Evolutionary conservation across 139 green algal species (phyloP).

Genomic region (Ostreobium quekettii): DNA sequence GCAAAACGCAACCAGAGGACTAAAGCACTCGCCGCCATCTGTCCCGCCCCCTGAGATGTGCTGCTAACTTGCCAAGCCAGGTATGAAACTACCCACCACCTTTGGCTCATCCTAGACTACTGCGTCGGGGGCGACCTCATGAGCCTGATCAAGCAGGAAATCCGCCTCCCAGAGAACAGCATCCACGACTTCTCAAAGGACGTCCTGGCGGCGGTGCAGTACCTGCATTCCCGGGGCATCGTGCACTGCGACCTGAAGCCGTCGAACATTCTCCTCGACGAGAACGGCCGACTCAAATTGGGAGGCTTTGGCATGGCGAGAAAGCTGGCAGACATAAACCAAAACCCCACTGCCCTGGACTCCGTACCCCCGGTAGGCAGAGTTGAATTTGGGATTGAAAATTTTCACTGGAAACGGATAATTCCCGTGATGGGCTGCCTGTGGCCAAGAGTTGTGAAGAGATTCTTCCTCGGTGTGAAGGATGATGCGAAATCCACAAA

Average conservation of each 20-base stretch:
- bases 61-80: slow-evolving; percentile 40
- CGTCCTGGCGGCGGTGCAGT: slow-evolving; percentile 58
- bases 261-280: slow-evolving; percentile 88
- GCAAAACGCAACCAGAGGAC: too few species aligned
- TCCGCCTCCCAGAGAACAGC: slow-evolving; percentile 69
- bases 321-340: slow-evolving; percentile 68
- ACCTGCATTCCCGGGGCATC: slow-evolving; percentile 71
- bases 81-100: slow-evolving; percentile 92
- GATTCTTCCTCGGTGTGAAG: too few species aligned
- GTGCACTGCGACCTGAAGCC: slow-evolving; percentile 92
- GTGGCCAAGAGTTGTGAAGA: too few species aligned
- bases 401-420: background rate
- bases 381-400: background rate
- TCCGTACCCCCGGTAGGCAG: background rate
- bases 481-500: too few species aligned
- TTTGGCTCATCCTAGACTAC: slow-evolving; percentile 98
- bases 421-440: too few species aligned
- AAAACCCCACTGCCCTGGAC: slow-evolving; percentile 41
- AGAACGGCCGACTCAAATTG: slow-evolving; percentile 86
- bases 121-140: slow-evolving; percentile 90
- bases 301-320: slow-evolving; percentile 84
- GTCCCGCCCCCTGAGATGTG: background rate
- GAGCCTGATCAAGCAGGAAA: slow-evolving; percentile 72
- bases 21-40: background rate
- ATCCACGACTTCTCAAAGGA: slow-evolving; percentile 79